Evolutionary conservation across 345 rosid genomes (phyloP), one percentile per base, ranked within the genome.

Genomic region (Eucalyptus polyanthemos): DNA sequence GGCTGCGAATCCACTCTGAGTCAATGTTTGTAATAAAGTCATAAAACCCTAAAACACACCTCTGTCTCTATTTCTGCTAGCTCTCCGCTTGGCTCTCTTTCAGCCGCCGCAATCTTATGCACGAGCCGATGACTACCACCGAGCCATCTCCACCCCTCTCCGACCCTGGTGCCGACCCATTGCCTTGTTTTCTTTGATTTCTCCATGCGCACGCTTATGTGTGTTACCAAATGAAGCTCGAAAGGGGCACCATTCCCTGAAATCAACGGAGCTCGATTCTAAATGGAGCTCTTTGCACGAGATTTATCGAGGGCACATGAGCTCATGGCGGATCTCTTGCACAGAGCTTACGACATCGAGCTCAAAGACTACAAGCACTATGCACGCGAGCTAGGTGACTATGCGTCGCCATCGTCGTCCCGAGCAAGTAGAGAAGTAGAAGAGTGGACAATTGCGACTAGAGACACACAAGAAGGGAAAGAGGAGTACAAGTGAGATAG

Each of bases 361-460:
- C 13, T 72, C 13, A 21, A 72, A 11, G 13, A 34, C 81, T 17
- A 17, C 44, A 34, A 19, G 14, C 14, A 17, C 13, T 5, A n/a
- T n/a, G 21, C 80, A 67, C 6, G 11, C 15, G 40, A 67, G 21
- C 21, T 8, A 69, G 80, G 24, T 22, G 4, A 34, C 4, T 16
- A 9, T 1, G 7, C 1, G 7, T 8, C 42, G 6, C 11, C 13
- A 1, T 69, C 24, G 13, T 8, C 2, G 5, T 62, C 69, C 31
- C 9, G 40, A 65, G 19, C 72, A 62, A 62, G 37, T 60, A 12
- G 16, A 29, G 72, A 14, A 25, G 31, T 14, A 62, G 72, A 29
- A 62, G 34, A 62, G 72, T 29, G 72, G 72, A 62, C 19, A 29
- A 1, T n/a, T 65, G 37, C 72, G 16, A n/a, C 37, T 29, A 65